Evolutionary conservation across 805 yeast species (phyloP).

Genomic region (Cyberlindnera euphorbiiphila): DNA sequence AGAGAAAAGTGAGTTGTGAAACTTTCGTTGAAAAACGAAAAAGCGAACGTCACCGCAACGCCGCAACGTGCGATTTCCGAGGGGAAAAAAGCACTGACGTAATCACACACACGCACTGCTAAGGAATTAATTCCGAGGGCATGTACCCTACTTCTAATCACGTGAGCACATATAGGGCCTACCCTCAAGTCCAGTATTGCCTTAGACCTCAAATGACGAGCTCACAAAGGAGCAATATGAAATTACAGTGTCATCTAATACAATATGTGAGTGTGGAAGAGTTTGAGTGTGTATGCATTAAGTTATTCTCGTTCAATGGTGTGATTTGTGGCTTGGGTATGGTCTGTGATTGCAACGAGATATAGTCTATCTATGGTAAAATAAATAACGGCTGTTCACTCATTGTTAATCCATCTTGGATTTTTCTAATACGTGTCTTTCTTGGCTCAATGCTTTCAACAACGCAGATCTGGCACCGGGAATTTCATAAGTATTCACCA

Average conservation of each 20-base stretch:
- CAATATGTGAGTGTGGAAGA: too few relatives aligned
- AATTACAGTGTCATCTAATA: too few relatives aligned
- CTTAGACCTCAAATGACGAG: neutral
- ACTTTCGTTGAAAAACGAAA: conserved; percentile 23
- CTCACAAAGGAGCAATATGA: too few relatives aligned
- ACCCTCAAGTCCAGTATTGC: neutral
- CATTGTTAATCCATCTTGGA: neutral
- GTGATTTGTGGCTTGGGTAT: too few relatives aligned
- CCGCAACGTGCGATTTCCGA: conserved; percentile 7
- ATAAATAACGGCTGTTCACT: neutral
- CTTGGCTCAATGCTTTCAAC: conserved; percentile 52
- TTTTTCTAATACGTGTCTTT: conserved; percentile 26
- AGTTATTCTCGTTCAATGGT: too few relatives aligned
- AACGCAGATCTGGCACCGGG: conserved; percentile 43
- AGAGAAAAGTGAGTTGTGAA: conserved; percentile 14
- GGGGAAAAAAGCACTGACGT: conserved; percentile 5
- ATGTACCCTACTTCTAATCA: conserved; percentile 3
- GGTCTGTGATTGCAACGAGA: neutral
- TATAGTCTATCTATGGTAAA: neutral
- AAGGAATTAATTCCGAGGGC: conserved; percentile 1
- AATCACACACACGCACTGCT: neutral
- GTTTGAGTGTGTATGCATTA: too few relatives aligned
- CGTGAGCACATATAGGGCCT: conserved; percentile 3
- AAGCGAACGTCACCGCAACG: conserved; percentile 2
- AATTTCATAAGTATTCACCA: conserved; percentile 44